Base-by-base conservation (phyloP, 2,329 filamentous ascomycete genomes). In the Penicillium sp. region DNA sequence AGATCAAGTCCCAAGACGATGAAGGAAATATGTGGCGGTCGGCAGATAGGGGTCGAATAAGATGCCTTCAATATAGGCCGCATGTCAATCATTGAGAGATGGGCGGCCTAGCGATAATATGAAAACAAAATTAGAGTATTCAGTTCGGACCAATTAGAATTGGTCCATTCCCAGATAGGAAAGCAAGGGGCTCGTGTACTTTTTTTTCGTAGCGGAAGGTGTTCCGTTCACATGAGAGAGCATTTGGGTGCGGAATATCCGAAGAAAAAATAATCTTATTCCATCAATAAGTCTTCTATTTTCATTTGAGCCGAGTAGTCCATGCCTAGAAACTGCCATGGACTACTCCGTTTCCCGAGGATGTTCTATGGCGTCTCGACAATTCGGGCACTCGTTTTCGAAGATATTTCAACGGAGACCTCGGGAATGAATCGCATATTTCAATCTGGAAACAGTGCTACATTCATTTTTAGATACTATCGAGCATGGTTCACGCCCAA, bases 311-410 rank as follows among this genome's bases (percentile, higher is more conserved):
- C 8, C 17, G 26, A 12, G 12, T 32, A 23, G 32, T 18, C 4
- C 17, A 32, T 4, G 18, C 7, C 18, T 21, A 30, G 17, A 8
- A 17, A 15, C 26, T 23, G 4, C 20, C 33, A 33, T 20, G 27
- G 4, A 13, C n/a, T 45, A 41, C 51, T 34, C 51, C 45, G 33
- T 40, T 49, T 53, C 46, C 46, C 33, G 40, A 20, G n/a, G 27
- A 49, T 29, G 50, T 49, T 44, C 51, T 36, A 40, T 46, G n/a
- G 3, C 18, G 7, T 37, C 10, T 26, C 29, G 24, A 30, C 13
- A 13, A 23, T 12, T 13, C 20, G 13, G 18, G 20, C 30, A 21
- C 46, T 27, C n/a, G n/a, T n/a, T n/a, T n/a, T n/a, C n/a, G n/a
- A n/a, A n/a, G n/a, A n/a, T n/a, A n/a, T n/a, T n/a, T n/a, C n/a